Base-by-base conservation (phyloP, 2,329 filamentous ascomycete species). In the Septoria petroselini region DNA sequence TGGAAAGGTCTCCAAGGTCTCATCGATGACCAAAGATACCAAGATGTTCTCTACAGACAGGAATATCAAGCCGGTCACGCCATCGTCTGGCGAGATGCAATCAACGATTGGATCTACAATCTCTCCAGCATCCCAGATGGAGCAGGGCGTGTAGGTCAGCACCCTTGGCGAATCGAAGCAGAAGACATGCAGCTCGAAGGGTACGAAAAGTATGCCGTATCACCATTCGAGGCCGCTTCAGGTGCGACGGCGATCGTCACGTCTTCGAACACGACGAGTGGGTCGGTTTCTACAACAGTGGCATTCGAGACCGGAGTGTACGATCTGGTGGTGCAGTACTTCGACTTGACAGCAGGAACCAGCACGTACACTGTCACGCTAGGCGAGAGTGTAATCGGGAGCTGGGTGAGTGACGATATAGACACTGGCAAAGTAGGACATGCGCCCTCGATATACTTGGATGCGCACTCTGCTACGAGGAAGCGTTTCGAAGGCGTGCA, bases 61-160 rank as follows among this genome's bases (percentile, higher is more conserved):
- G 69, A 69, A 1, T 88, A 81, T 63, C 84, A 87, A 65, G 81
- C 84, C 0, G 84, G 84, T 0, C 85, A 88, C 66, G 75, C 82
- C 0, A 73, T 88, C 14, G 80, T 86, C 12, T 88, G 85, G 84
- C 75, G 84, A 11, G 84, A 87, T 60, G 75, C 80, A 1, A 80
- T 88, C 68, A 79, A 71, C 59, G 71, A 80, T 48, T 87, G 84
- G 68, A 87, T 85, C 67, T 60, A 72, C 62, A 82, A 80, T 62
- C 66, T 80, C 30, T 83, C 81, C 0, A 71, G 75, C 2, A 85
- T 88, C 35, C 63, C 77, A 0, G 84, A 88, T 56, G 69, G 74
- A 15, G 58, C 58, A 0, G 71, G 71, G 1, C 76, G 84, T 7
- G 83, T 86, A 0, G 75, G 77, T 1, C 71, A 80, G 52, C 78